phyloP scores from a whole-genome alignment of 2,329 filamentous ascomycete genomes.

The Ceratocystis cubensis region DNA sequence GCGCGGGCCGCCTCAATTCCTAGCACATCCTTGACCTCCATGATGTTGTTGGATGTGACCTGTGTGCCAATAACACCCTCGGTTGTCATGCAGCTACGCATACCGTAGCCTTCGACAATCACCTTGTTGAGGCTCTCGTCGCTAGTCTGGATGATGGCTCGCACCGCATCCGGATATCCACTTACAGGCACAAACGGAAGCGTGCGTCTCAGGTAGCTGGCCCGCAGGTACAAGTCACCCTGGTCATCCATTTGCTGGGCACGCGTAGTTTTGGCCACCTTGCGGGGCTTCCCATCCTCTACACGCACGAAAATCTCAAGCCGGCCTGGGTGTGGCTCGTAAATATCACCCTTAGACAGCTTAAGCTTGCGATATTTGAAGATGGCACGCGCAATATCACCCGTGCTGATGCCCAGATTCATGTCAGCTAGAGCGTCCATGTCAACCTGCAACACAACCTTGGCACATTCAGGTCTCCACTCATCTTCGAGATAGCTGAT shows the following conservation, averaged over 20 bases:
- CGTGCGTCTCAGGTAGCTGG: conserved; percentile 73
- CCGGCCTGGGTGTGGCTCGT: conserved; percentile 42
- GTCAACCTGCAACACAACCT: conserved; percentile 72
- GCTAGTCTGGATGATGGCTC: conserved; percentile 79
- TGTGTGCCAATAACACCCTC: conserved; percentile 72
- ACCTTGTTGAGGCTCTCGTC: conserved; percentile 57
- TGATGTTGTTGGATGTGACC: conserved; percentile 71
- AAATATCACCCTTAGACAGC: conserved; percentile 53
- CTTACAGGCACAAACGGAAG: conserved; percentile 77
- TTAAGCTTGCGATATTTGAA: conserved; percentile 73
- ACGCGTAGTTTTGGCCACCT: conserved; percentile 36
- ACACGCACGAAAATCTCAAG: conserved; percentile 63
- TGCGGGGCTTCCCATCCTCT: conserved; percentile 38
- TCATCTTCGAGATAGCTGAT: conserved; percentile 74
- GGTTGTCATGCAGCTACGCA: conserved; percentile 82
- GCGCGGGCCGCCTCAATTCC: conserved; percentile 88
- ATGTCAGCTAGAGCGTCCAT: conserved; percentile 64
- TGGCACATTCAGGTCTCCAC: conserved; percentile 66
- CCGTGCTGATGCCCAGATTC: conserved; percentile 63
- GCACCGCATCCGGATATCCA: conserved; percentile 72
- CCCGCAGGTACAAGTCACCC: conserved; percentile 52
- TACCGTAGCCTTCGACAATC: conserved; percentile 87
- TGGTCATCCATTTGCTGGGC: conserved; percentile 30
- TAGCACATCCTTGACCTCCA: conserved; percentile 76
- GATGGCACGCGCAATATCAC: conserved; percentile 66